Evolutionary conservation across 768 basidiomycete species (phyloP), one percentile per base, ranked within the genome.

Genomic region (Artomyces pyxidatus): DNA sequence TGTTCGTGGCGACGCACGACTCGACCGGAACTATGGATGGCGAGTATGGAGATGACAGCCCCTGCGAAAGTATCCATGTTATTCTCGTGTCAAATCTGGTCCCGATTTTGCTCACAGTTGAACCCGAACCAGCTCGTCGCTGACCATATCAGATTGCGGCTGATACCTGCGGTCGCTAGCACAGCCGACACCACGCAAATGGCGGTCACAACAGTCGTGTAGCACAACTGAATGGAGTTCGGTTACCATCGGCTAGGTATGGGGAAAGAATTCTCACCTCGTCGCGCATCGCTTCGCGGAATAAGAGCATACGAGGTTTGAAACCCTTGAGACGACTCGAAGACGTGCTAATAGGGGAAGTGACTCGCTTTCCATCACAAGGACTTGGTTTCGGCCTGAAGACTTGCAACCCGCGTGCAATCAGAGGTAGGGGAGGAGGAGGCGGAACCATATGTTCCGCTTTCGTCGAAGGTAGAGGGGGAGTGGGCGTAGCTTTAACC

Each of bases 201-300:
- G 16, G 42, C 42, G 7, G 26, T 23, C 3, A 43, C 22, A 23
- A 43, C 9, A 28, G 42, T 43, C 8, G 42, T 43, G 7, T 43
- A 43, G 42, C 42, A 43, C 27, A 43, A 28, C 42, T 43, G 7
- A 28, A 9, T 14, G 22, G 11, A 17, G 39, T 11, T 40, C 5
- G 11, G 19, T 40, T n/a, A 35, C 9, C 32, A 35, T n/a, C 32
- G 9, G n/a, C n/a, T 40, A 23, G 22, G 12, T 40, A 4, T 40
- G 1, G 1, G 10, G 3, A 9, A 14, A 16, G 39, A 17, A 19
- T 14, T 32, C 12, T 7, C 32, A 43, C 42, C 42, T 43, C 42
- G 42, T 43, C 42, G 14, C 42, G 23, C 42, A 43, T 43, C 16
- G 28, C 42, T 26, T 43, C 42, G 22, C 42, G 42, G 19, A 43